Percentiles rank a stretch among this genome's conserved stretches.
phyloP scores from a whole-genome alignment of 371 early-diverging fungal genomes.

The Lichtheimia corymbifera region DNA sequence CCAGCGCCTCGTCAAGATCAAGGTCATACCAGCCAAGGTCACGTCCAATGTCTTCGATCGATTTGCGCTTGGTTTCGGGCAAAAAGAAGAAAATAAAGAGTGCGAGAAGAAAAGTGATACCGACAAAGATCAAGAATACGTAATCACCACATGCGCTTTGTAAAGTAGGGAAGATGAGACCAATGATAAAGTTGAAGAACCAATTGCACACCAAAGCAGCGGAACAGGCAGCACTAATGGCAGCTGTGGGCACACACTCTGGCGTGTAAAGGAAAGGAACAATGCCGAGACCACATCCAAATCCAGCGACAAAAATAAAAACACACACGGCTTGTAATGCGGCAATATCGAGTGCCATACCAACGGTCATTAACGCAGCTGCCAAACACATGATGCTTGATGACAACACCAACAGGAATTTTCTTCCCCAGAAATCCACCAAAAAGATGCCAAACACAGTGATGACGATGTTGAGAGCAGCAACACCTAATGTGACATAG shows the following conservation, averaged over 20 bases:
- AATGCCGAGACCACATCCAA: conserved; percentile 84
- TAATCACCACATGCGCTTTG: conserved; percentile 59
- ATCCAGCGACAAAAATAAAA: conserved; percentile 77
- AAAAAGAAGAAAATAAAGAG: conserved; percentile 65
- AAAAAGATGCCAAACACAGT: conserved; percentile 50
- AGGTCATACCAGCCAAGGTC: conserved; percentile 44
- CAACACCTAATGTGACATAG: conserved; percentile 44
- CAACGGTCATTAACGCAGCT: conserved; percentile 41
- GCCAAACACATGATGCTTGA: conserved; percentile 48
- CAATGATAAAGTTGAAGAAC: conserved; percentile 67
- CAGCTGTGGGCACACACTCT: conserved; percentile 69
- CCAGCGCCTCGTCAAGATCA: conserved; percentile 8
- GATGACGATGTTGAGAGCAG: conserved; percentile 51
- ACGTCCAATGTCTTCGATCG: conserved; percentile 65
- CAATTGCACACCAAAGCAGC: conserved; percentile 67
- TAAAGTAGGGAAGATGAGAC: conserved; percentile 65
- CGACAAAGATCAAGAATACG: conserved; percentile 77
- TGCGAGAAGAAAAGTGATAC: conserved; percentile 51
- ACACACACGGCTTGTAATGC: conserved; percentile 67
- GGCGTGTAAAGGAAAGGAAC: conserved; percentile 76
- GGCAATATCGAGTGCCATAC: conserved; percentile 45
- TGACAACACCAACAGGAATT: conserved; percentile 56
- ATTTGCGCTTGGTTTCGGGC: conserved; percentile 78
- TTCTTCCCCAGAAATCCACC: conserved; percentile 66
- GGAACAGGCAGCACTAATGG: conserved; percentile 62